Base-by-base conservation (phyloP, 2,329 filamentous ascomycete genomes). In the Aspergillus sp. region DNA sequence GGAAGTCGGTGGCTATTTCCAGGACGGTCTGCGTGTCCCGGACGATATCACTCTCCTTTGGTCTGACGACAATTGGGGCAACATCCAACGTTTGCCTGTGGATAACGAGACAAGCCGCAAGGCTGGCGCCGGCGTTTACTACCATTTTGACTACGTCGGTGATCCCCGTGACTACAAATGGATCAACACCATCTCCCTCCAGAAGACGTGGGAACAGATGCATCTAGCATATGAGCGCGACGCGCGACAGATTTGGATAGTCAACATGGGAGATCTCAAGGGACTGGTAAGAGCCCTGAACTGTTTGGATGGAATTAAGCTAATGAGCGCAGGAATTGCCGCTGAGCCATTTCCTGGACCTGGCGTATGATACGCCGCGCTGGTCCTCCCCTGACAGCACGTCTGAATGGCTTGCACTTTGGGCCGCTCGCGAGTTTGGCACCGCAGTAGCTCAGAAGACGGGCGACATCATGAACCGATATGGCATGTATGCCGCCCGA, bases 11-110 rank as follows among this genome's bases (percentile, higher is more conserved):
- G 80, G 81, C 6, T 89, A 89, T 65, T 82, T 85, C 52, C 82
- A 86, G 52, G 76, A 81, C 14, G 86, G 86, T 1, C 77, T 89
- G 64, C 71, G 73, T 2, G 79, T 87, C 66, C 69, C 85, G 0
- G 85, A 88, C 35, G 80, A 87, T 61, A 80, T 89, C 24, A 88
- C 83, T 1, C 73, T 89, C 20, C 75, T 88, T 4, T 88, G 84
- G 80, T 78, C 84, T 0, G 86, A 88, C 64, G 86, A 89, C 69
- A 88, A 87, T 69, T 86, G 78, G 76, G 85, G 85, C 10, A 85
- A 87, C 65, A 78, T 86, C 22, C 77, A 84, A 24, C 75, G 85
- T 19, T 71, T 88, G 26, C 86, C 86, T 4, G 67, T 83, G 14
- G 73, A 69, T 1, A 80, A 82, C 54, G 86, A 88, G 71, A 83